Percentiles rank a stretch among this genome's conserved stretches.
phyloP scores from a whole-genome alignment of 495 filamentous ascomycete genomes.

The Aspergillus sparsus region DNA sequence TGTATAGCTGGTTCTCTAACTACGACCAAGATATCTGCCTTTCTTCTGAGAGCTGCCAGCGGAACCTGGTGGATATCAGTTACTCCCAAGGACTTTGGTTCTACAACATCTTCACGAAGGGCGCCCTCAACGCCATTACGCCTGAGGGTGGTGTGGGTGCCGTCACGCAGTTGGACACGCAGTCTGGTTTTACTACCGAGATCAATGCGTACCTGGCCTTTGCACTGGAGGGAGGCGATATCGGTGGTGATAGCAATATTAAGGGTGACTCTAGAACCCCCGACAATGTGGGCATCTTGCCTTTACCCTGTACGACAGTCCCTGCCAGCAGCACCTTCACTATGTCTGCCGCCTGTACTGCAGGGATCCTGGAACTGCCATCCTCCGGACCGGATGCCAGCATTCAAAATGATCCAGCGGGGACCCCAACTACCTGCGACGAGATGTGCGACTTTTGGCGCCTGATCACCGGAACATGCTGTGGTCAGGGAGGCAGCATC shows the following conservation, averaged over 20 bases:
- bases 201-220: background rate
- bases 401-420: background rate
- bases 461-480: background rate
- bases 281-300: background rate
- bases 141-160: background rate
- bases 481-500: background rate
- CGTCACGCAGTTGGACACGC: background rate
- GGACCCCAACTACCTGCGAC: background rate
- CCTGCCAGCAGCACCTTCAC: background rate
- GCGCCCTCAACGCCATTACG: background rate
- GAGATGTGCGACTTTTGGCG: background rate
- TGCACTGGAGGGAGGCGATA: background rate
- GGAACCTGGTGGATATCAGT: conserved; percentile 7
- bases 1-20: background rate
- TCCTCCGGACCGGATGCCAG: background rate
- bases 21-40: background rate
- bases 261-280: background rate
- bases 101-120: conserved; percentile 10
- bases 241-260: background rate
- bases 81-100: conserved; percentile 6
- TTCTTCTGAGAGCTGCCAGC: conserved; percentile 1
- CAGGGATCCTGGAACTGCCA: background rate
- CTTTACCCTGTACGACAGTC: background rate
- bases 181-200: background rate
- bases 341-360: background rate